Evolutionary conservation across 179 eudicot species (phyloP).

Genomic region (Heliamphora pulchella): DNA sequence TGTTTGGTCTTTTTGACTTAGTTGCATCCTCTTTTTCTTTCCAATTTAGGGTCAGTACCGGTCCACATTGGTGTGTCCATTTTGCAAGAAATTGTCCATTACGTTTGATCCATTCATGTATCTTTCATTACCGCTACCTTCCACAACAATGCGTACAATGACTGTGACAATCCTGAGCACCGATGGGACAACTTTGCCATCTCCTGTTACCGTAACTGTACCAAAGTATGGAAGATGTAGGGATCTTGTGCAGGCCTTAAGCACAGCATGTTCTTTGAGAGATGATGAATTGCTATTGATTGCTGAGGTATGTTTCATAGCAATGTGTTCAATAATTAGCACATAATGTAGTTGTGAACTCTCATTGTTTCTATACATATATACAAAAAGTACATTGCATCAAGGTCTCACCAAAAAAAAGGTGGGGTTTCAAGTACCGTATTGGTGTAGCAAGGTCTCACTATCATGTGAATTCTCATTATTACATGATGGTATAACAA

Average conservation of each 20-base stretch:
- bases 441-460: background rate
- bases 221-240: conserved; percentile 53
- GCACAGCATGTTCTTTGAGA: conserved; percentile 43
- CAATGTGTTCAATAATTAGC: background rate
- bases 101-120: conserved; percentile 86
- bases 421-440: background rate
- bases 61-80: conserved; percentile 66
- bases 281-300: conserved; percentile 56
- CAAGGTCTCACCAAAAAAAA: background rate
- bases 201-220: conserved; percentile 53
- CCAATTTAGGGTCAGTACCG: conserved; percentile 64
- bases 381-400: background rate
- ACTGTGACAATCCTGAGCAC: conserved; percentile 58
- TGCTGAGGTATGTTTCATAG: conserved; percentile 56
- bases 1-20: conserved; percentile 10
- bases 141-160: conserved; percentile 57
- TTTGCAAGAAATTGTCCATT: conserved; percentile 59
- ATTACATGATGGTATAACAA: conserved; percentile 3
- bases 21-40: conserved; percentile 1
- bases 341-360: conserved; percentile 2
- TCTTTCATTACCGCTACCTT: conserved; percentile 70
- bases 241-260: conserved; percentile 68
- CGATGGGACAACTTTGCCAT: conserved; percentile 49
- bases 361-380: conserved; percentile 2
- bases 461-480: background rate